Conservation (phyloP, 2,329 filamentous ascomycete species). For the Apiospora marii region DNA sequence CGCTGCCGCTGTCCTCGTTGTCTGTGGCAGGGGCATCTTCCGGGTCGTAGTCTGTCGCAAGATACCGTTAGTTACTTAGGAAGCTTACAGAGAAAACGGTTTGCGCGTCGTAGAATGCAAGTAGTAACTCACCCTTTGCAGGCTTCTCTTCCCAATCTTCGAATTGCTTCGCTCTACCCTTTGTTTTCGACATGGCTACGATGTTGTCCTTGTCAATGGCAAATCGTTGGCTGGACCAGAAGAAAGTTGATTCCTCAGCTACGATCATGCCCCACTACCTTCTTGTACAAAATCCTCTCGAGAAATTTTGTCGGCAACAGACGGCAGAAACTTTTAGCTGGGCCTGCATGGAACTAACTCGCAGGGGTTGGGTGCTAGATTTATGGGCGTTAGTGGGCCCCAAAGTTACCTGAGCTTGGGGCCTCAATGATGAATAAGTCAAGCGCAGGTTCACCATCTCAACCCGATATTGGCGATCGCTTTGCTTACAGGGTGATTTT, state of each 20-base stretch:
- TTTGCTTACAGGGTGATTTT: not conserved
- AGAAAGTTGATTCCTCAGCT: not conserved
- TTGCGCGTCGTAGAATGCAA: not conserved
- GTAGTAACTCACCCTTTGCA: slow-evolving; percentile 60
- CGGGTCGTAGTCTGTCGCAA: slow-evolving; percentile 76
- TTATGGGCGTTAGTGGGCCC: slow-evolving; percentile 1
- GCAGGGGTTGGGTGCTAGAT: not conserved
- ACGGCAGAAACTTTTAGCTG: slow-evolving; percentile 49
- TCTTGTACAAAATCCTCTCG: slow-evolving; percentile 19
- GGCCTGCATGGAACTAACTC: slow-evolving; percentile 13
- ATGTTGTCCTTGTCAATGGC: slow-evolving; percentile 1
- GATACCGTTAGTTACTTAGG: not conserved
- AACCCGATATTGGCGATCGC: not conserved
- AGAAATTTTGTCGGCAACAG: slow-evolving; percentile 61
- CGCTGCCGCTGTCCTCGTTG: slow-evolving; percentile 62
- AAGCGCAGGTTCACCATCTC: not conserved
- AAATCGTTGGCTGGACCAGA: slow-evolving; percentile 21
- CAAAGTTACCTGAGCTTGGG: not conserved
- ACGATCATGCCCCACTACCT: slow-evolving; percentile 14
- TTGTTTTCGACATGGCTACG: slow-evolving; percentile 58
- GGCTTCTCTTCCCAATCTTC: slow-evolving; percentile 68
- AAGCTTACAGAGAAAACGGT: not conserved
- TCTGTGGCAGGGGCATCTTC: slow-evolving; percentile 69
- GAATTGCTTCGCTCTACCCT: slow-evolving; percentile 66
- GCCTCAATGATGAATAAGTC: not conserved